These are phyloP conservation scores for Ophiostoma sp. DNA, from an alignment of 2,329 filamentous ascomycete species.

Conservation along the genomic window DNA sequence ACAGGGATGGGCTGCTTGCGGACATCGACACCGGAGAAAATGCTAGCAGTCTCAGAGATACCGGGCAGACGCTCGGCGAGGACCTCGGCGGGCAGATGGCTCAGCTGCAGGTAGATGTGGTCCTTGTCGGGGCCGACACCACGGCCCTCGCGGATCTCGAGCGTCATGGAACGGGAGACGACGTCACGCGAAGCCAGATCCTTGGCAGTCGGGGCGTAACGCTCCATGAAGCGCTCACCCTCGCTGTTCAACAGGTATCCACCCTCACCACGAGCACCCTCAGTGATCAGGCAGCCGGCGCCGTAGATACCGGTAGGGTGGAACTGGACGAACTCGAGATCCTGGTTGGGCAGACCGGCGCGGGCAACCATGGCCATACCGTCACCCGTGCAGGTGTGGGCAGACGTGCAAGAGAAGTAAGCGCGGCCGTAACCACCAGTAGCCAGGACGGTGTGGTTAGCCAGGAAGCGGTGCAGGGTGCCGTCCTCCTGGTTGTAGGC, in stretches of 20 bases:
- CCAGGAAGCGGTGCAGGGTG: slow-evolving; percentile 93
- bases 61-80: slow-evolving; percentile 95
- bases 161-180: slow-evolving; percentile 95
- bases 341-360: slow-evolving; percentile 96
- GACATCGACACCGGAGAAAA: slow-evolving; percentile 96
- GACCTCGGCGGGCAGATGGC: slow-evolving; percentile 87
- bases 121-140: slow-evolving; percentile 97
- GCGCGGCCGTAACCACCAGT: slow-evolving; percentile 97
- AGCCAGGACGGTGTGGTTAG: slow-evolving; percentile 93
- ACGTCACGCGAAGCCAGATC: slow-evolving; percentile 96
- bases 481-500: slow-evolving; percentile 99
- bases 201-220: slow-evolving; percentile 96
- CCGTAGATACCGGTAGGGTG: slow-evolving; percentile 99
- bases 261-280: slow-evolving; percentile 96
- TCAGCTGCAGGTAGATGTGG: slow-evolving; percentile 97
- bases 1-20: slow-evolving; percentile 96
- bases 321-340: slow-evolving; percentile 99
- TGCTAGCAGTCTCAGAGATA: slow-evolving; percentile 97
- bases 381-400: slow-evolving; percentile 97
- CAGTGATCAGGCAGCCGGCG: slow-evolving; percentile 95
- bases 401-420: slow-evolving; percentile 97
- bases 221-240: slow-evolving; percentile 99
- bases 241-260: slow-evolving; percentile 96
- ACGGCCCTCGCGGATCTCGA: slow-evolving; percentile 96
- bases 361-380: slow-evolving; percentile 99